phyloP scores from a whole-genome alignment of 768 basidiomycete species.

The Tricholoma terreum region DNA sequence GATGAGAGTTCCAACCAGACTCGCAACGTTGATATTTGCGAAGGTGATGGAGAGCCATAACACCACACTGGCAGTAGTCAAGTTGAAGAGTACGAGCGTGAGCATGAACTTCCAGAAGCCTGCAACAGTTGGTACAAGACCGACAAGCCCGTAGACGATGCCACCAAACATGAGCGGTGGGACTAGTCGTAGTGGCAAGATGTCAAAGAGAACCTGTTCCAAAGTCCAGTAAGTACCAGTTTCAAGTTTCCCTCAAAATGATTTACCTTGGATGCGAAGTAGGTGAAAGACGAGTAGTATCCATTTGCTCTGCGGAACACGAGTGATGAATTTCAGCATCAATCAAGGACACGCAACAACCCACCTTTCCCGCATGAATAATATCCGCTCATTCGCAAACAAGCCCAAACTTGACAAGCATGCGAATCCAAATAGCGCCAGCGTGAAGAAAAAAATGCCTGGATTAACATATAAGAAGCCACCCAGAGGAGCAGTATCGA shows the following conservation, averaged over 20 bases:
- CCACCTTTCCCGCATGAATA: slow-evolving; percentile 98
- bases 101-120: slow-evolving; percentile 99
- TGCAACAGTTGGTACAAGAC: slow-evolving; percentile 85
- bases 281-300: slow-evolving; percentile 95
- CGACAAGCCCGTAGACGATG: slow-evolving; percentile 93
- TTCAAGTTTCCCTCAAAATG: no score
- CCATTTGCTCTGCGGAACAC: slow-evolving; percentile 76
- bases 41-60: slow-evolving; percentile 89
- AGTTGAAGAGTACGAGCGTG: slow-evolving; percentile 92
- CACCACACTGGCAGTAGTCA: slow-evolving; percentile 92
- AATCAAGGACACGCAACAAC: background rate
- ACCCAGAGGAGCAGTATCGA: background rate
- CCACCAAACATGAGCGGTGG: slow-evolving; percentile 95
- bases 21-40: slow-evolving; percentile 83
- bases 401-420: slow-evolving; percentile 90
- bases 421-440: slow-evolving; percentile 97
- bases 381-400: slow-evolving; percentile 91
- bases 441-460: slow-evolving; percentile 96
- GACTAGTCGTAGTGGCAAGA: slow-evolving; percentile 89
- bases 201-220: slow-evolving; percentile 86
- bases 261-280: slow-evolving; percentile 87
- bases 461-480: background rate
- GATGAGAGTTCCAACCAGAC: slow-evolving; percentile 88
- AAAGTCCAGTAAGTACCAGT: background rate
- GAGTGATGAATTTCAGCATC: background rate